Percentiles rank a stretch among this genome's conserved stretches.
phyloP scores from a whole-genome alignment of 495 filamentous ascomycete species.

The Chaetomidium leptoderma region DNA sequence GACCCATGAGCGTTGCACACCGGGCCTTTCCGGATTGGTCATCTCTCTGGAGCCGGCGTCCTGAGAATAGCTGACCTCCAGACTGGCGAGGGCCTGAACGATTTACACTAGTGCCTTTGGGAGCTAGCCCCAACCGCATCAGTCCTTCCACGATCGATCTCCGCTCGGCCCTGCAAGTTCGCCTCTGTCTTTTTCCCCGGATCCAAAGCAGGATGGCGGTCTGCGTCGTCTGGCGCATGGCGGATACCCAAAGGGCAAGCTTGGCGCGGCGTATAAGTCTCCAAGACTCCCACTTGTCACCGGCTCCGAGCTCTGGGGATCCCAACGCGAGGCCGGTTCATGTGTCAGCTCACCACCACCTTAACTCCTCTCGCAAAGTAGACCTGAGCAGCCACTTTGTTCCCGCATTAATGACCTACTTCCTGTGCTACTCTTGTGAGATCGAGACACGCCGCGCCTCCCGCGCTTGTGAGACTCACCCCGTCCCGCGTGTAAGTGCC shows the following conservation, averaged over 20 bases:
- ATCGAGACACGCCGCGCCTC: background rate
- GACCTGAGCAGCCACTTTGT: background rate
- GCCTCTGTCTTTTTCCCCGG: background rate
- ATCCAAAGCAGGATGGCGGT: background rate
- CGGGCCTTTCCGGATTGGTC: constrained; percentile 13
- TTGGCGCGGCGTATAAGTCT: constrained; percentile 8
- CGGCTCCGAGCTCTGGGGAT: background rate
- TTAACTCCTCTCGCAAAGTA: background rate
- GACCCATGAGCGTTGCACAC: constrained; percentile 3
- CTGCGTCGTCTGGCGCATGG: background rate
- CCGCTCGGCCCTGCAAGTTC: background rate
- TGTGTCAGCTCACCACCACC: background rate
- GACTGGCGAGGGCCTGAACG: background rate
- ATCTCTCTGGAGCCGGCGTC: constrained; percentile 9
- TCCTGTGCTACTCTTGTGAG: background rate
- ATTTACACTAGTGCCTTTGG: constrained; percentile 5
- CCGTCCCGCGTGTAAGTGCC: constrained; percentile 9
- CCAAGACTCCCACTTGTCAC: background rate
- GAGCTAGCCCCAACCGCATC: constrained; percentile 8
- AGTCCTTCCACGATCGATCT: constrained; percentile 14
- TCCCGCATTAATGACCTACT: background rate
- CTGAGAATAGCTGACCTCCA: constrained; percentile 13
- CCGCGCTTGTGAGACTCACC: constrained; percentile 1
- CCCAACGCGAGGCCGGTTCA: background rate
- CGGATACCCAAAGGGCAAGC: background rate